Percentiles rank a stretch among this genome's conserved stretches.
Conservation (phyloP, 1,284 basidiomycete species). For the Pholiota adiposa region DNA sequence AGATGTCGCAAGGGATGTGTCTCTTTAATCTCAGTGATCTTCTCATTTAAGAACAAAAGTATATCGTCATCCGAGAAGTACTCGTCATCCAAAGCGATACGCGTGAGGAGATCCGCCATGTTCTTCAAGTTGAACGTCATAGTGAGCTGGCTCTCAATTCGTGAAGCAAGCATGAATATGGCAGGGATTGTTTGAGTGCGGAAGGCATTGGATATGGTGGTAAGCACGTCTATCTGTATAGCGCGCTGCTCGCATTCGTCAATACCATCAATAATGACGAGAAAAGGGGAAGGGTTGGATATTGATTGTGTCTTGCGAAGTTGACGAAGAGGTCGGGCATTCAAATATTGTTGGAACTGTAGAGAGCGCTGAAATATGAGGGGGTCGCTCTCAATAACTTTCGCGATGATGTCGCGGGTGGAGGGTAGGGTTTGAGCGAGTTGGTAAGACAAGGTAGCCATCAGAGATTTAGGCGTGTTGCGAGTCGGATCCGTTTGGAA, state of each 20-base stretch:
- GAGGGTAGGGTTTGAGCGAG: slow-evolving; percentile 6
- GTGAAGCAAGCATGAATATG: not conserved
- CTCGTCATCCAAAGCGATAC: not conserved
- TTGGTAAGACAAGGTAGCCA: slow-evolving; percentile 21
- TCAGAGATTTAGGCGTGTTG: slow-evolving; percentile 1
- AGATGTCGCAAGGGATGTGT: not conserved
- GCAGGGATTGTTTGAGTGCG: not conserved
- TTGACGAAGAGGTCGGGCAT: not conserved
- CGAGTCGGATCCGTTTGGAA: slow-evolving; percentile 3
- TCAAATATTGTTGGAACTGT: not conserved
- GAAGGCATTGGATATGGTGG: not conserved
- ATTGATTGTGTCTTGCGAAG: not conserved
- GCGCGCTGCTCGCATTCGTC: not conserved
- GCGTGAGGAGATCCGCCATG: not conserved
- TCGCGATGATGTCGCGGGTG: not conserved
- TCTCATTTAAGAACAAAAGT: not conserved
- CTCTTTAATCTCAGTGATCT: not conserved
- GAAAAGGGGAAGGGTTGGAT: not conserved
- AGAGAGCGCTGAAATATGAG: not conserved
- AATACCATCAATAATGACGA: slow-evolving; percentile 2
- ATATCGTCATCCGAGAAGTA: slow-evolving; percentile 2
- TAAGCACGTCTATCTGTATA: not conserved
- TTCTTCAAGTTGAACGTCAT: slow-evolving; percentile 2
- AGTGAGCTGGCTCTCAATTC: not conserved
- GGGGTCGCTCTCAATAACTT: not conserved